Conservation (phyloP, 2,329 filamentous ascomycete genomes). For the Pseudocercospora crystallina region DNA sequence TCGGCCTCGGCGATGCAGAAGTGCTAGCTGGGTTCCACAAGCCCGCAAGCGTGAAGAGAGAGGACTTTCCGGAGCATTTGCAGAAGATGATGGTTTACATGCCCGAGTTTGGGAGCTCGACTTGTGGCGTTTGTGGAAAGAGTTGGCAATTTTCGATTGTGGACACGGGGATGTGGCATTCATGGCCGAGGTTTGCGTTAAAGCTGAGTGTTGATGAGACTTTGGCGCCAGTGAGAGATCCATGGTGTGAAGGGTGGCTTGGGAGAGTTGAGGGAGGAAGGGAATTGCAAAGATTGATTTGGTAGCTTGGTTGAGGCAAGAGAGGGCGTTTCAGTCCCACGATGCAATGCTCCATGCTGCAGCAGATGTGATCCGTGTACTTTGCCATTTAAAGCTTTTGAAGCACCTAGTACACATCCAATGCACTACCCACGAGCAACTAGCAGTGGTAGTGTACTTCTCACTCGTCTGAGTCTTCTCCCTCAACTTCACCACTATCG, state of each 20-base stretch:
- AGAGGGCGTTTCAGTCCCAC: too few relatives aligned
- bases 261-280: conserved; percentile 1
- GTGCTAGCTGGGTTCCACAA: background rate
- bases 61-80: background rate
- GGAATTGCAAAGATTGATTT: too few relatives aligned
- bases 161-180: background rate
- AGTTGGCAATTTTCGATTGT: conserved; percentile 9
- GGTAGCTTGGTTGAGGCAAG: too few relatives aligned
- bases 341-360: too few relatives aligned
- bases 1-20: background rate
- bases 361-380: too few relatives aligned
- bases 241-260: conserved; percentile 9
- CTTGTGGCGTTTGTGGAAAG: background rate
- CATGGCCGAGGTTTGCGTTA: background rate
- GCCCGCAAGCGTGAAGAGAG: background rate
- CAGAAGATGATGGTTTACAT: background rate
- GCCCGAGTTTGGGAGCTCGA: background rate
- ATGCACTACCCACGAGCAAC: too few relatives aligned
- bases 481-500: too few relatives aligned
- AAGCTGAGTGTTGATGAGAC: conserved; percentile 7
- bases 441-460: too few relatives aligned
- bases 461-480: too few relatives aligned
- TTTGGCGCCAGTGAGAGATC: conserved; percentile 1
- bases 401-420: too few relatives aligned
- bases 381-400: too few relatives aligned